Percentiles rank a stretch among this genome's conserved stretches.
These are phyloP conservation scores for Fusarium proliferatum DNA, from an alignment of 2,329 filamentous ascomycete genomes.

Conservation along the genomic window DNA sequence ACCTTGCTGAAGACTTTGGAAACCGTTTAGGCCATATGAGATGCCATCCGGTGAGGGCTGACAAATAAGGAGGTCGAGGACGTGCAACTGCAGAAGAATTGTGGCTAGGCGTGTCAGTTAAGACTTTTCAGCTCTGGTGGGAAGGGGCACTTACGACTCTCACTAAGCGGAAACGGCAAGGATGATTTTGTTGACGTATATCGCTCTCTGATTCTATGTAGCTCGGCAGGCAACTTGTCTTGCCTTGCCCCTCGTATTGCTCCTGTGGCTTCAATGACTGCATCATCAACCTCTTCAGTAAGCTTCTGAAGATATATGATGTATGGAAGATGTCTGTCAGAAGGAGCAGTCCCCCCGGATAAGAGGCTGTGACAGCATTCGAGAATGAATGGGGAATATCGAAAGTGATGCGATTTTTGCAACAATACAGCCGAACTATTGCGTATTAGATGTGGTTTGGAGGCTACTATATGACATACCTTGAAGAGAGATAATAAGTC, in stretches of 20 bases:
- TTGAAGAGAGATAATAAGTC: constrained; percentile 48
- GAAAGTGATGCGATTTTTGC: constrained; percentile 47
- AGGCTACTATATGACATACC: constrained; percentile 22
- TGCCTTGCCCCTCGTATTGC: not conserved
- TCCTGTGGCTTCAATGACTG: constrained; percentile 28
- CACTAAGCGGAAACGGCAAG: constrained; percentile 44
- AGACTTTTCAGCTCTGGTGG: accelerated
- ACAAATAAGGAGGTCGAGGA: constrained; percentile 47
- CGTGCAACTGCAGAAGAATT: constrained; percentile 44
- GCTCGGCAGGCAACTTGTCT: constrained; percentile 22
- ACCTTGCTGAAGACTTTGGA: constrained; percentile 33
- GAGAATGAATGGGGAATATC: constrained; percentile 44
- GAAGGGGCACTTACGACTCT: constrained; percentile 44
- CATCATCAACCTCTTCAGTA: constrained; percentile 47
- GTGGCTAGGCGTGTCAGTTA: constrained; percentile 33
- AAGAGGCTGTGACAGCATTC: constrained; percentile 42
- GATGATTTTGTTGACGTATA: constrained; percentile 40
- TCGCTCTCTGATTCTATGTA: constrained; percentile 34
- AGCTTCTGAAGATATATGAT: constrained; percentile 48
- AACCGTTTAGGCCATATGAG: constrained; percentile 43
- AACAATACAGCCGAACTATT: constrained; percentile 40
- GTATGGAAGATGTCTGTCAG: constrained; percentile 46
- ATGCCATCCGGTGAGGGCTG: constrained; percentile 44
- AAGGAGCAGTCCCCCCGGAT: constrained; percentile 12
- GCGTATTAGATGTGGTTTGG: not conserved